A percentile compares a stretch with the other conserved stretches of the same genome.
Evolutionary conservation across 352 stramenopile genomes (phyloP).

Genomic region (Globisporangium alternatum): DNA sequence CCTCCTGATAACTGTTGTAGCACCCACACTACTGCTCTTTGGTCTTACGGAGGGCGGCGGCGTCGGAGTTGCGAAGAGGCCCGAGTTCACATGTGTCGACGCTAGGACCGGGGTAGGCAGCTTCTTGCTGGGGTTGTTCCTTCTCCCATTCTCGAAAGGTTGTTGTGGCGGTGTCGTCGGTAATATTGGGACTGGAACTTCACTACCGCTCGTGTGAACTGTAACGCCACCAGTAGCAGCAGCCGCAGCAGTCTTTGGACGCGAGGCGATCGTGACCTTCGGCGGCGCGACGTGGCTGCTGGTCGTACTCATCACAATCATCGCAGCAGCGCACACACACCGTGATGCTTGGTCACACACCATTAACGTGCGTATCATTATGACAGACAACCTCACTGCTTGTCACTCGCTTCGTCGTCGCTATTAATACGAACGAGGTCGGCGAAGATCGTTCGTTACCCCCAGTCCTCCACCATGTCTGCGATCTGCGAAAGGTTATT

Average conservation of each 20-base stretch:
- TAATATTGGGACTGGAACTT: background rate
- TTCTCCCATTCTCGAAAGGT: background rate
- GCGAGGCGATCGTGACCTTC: slow-evolving; percentile 22
- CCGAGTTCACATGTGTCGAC: background rate
- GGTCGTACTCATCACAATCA: background rate
- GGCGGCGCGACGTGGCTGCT: slow-evolving; percentile 16
- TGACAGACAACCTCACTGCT: background rate
- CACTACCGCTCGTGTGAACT: background rate
- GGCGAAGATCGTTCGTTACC: background rate
- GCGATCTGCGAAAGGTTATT: background rate
- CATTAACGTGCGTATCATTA: background rate
- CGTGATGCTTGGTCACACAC: background rate
- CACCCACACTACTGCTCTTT: slow-evolving; percentile 8
- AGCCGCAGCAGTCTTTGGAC: slow-evolving; percentile 23
- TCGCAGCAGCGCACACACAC: background rate
- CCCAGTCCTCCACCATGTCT: background rate
- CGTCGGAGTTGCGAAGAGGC: background rate
- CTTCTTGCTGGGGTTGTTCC: background rate
- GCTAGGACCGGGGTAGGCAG: background rate
- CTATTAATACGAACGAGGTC: background rate
- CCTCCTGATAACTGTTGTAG: background rate
- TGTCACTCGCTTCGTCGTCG: background rate
- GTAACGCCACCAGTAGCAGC: background rate
- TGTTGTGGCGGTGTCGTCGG: background rate
- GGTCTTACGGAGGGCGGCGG: background rate